Evolutionary conservation across 768 basidiomycete species (phyloP), one percentile per base, ranked within the genome.

Genomic region (Phaeolepiota aurea): DNA sequence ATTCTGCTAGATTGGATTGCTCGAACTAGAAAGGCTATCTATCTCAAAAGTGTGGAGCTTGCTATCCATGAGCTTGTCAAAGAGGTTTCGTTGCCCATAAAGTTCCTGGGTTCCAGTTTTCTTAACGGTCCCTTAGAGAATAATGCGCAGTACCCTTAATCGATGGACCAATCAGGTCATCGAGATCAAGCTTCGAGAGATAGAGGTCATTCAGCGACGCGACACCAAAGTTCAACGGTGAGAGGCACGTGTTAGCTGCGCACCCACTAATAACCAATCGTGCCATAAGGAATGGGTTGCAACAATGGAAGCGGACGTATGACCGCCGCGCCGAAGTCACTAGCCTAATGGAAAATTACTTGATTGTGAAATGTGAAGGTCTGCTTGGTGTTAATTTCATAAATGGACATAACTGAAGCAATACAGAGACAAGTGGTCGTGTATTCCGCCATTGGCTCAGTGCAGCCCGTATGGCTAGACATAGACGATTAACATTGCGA

Each of bases 341-440:
- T 2, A 81, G 77, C 48, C 71, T 92, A n/a, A 77, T 91, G 74
- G 81, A 87, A 53, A 89, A 85, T 53, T 86, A 87, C 57, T 74
- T 80, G 42, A 72, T 83, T 45, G 78, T 91, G 33, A 87, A 86
- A 57, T 73, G 73, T 32, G 86, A 88, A 70, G 88, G 88, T 79
- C 38, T 32, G 33, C 41, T 12, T 25, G 18, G 37, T 13, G 13
- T 21, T 22, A 9, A 35, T 35, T 19, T 35, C 16, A 35, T 10
- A 42, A 41, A 22, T 44, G 30, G 20, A 20, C 41, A 18, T 44
- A 22, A 48, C 44, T 35, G 16, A 32, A 36, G 19, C 5, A 20
- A 37, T 25, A 12, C 50, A 89, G 87, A 89, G 55, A 71, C 65
- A 41, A 68, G 80, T 49, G 76, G 77, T 33, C 76, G 76, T 25